Percentiles rank a stretch among this genome's conserved stretches.
These are phyloP conservation scores for Isabelozyma gotoi DNA, from an alignment of 805 yeast species.

Conservation along the genomic window DNA sequence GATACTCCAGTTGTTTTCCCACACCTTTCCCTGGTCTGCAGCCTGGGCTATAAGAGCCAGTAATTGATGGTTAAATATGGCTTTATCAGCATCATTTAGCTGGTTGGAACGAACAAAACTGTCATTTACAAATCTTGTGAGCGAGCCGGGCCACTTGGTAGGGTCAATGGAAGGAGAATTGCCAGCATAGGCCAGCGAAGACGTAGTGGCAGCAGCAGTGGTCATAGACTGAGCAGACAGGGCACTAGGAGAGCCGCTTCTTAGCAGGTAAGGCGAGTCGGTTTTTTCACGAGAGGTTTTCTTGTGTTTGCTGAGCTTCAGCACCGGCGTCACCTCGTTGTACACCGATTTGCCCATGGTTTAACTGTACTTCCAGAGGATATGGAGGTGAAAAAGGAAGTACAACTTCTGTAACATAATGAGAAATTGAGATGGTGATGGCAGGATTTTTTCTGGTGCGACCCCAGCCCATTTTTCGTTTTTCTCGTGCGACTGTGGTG, in stretches of 20 bases:
- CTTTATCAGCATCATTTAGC: constrained; percentile 33
- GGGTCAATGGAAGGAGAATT: not conserved
- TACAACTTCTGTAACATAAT: too few species aligned
- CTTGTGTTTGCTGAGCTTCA: constrained; percentile 2
- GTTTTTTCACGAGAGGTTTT: not conserved
- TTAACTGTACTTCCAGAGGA: too few species aligned
- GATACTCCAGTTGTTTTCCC: constrained; percentile 53
- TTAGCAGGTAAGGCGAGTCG: not conserved
- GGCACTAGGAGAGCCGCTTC: not conserved
- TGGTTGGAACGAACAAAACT: constrained; percentile 42
- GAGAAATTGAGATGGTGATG: too few species aligned
- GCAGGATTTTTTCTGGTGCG: too few species aligned
- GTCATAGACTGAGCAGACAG: too few species aligned
- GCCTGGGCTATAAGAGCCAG: constrained; percentile 51
- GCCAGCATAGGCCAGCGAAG: not conserved
- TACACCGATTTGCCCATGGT: not conserved
- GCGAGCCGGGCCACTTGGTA: constrained; percentile 52
- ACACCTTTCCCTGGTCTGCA: constrained; percentile 39
- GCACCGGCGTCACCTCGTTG: not conserved
- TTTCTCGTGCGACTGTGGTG: too few species aligned
- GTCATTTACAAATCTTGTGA: constrained; percentile 49
- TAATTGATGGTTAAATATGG: constrained; percentile 48
- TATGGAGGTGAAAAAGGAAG: too few species aligned
- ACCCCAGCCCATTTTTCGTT: too few species aligned
- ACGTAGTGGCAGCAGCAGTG: not conserved